A percentile compares a stretch with the other conserved stretches of the same genome.
Evolutionary conservation across 2,329 filamentous ascomycete species (phyloP).

Genomic region (Pochonia chlamydosporia): DNA sequence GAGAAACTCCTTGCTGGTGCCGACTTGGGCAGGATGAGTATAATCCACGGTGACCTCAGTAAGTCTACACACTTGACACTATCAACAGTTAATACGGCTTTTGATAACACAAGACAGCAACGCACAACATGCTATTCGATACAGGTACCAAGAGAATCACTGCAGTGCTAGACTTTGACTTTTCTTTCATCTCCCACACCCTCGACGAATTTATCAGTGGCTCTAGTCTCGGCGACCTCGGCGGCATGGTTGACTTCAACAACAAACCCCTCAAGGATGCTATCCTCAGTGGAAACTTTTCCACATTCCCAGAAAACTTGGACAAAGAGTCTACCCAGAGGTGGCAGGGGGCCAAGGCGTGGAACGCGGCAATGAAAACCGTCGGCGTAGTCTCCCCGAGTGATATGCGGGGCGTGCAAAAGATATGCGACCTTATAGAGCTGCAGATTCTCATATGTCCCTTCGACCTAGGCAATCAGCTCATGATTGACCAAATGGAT

Average conservation of each 20-base stretch:
- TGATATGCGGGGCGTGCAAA: background rate
- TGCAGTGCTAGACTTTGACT: slow-evolving; percentile 23
- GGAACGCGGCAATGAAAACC: background rate
- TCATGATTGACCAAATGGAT: background rate
- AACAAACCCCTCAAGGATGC: background rate
- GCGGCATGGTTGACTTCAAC: background rate
- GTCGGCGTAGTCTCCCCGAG: background rate
- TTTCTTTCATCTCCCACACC: slow-evolving; percentile 16
- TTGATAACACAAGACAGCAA: slow-evolving; percentile 10
- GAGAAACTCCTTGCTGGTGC: slow-evolving; percentile 11
- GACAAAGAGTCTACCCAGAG: background rate
- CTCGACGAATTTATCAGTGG: slow-evolving; percentile 18
- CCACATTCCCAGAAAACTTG: background rate
- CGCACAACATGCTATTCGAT: slow-evolving; percentile 21
- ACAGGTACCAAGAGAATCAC: slow-evolving; percentile 14
- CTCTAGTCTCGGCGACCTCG: slow-evolving; percentile 13
- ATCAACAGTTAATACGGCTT: background rate
- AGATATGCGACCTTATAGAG: background rate
- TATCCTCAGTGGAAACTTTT: slow-evolving; percentile 1
- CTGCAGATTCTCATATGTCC: background rate
- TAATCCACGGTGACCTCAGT: slow-evolving; percentile 24
- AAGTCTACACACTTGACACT: slow-evolving; percentile 2
- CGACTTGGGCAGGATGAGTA: slow-evolving; percentile 6
- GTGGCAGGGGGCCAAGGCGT: slow-evolving; percentile 2
- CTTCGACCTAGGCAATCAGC: background rate